These are phyloP conservation scores for Rhodotorula sp. DNA, from an alignment of 1,284 basidiomycete species.

Conservation along the genomic window DNA sequence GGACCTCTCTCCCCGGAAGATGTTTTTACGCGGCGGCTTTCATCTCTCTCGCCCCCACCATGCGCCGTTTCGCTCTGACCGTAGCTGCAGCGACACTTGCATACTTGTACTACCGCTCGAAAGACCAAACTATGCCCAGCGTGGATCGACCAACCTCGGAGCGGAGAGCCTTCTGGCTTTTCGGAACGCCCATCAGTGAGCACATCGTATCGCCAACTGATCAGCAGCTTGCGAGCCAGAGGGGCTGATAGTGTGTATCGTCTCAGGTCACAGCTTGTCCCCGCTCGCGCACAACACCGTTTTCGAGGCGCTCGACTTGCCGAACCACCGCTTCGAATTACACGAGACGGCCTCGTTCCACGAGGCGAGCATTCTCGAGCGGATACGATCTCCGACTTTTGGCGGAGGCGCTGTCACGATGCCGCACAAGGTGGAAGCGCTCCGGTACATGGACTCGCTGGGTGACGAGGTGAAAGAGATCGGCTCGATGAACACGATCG, in stretches of 20 bases:
- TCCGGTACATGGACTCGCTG: conserved; percentile 68
- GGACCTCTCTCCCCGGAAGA: too few relatives aligned
- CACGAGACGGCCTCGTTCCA: conserved; percentile 60
- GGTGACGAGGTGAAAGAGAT: conserved; percentile 75
- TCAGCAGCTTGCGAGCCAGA: too few relatives aligned
- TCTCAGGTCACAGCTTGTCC: conserved; percentile 57
- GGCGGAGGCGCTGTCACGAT: conserved; percentile 96
- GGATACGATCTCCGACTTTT: conserved; percentile 64
- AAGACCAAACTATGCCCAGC: neutral
- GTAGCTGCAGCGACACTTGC: neutral
- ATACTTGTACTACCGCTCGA: neutral
- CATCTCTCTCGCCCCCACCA: neutral
- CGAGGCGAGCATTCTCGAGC: conserved; percentile 59
- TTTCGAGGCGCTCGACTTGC: conserved; percentile 74
- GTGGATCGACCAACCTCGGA: neutral
- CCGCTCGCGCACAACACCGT: conserved; percentile 89
- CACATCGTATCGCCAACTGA: too few relatives aligned
- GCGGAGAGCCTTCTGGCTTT: conserved; percentile 64
- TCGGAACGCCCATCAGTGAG: conserved; percentile 73
- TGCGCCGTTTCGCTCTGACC: neutral
- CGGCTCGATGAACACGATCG: conserved; percentile 88
- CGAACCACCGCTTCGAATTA: conserved; percentile 68
- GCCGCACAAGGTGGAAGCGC: conserved; percentile 82
- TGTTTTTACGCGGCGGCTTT: neutral
- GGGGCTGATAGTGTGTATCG: conserved; percentile 17